Conservation (phyloP, 495 filamentous ascomycete species). For the Lindgomyces ingoldianus region DNA sequence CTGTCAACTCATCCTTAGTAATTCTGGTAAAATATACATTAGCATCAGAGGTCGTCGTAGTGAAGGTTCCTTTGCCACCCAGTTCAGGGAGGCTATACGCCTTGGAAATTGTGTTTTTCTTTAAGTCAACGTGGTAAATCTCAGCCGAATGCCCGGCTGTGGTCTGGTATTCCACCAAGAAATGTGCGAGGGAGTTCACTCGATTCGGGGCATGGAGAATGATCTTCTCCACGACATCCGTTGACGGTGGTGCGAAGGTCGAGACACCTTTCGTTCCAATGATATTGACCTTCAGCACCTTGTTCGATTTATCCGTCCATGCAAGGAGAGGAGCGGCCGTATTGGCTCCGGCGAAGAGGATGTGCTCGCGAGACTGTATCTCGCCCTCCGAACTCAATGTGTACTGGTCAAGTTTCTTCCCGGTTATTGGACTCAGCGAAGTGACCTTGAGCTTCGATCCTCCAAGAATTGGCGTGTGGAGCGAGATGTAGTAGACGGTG, state of each 20-base stretch:
- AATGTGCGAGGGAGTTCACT: slow-evolving; percentile 69
- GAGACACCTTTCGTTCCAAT: slow-evolving; percentile 69
- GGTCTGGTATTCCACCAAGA: slow-evolving; percentile 82
- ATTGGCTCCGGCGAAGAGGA: slow-evolving; percentile 80
- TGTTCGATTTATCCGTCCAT: slow-evolving; percentile 72
- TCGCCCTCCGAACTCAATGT: slow-evolving; percentile 72
- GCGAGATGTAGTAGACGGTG: slow-evolving; percentile 73
- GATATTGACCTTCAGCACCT: slow-evolving; percentile 74
- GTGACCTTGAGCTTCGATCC: slow-evolving; percentile 74
- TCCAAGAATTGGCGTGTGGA: slow-evolving; percentile 61
- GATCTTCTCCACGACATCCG: slow-evolving; percentile 64
- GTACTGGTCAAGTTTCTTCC: slow-evolving; percentile 64
- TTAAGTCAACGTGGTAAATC: slow-evolving; percentile 78
- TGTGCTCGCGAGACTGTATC: slow-evolving; percentile 62
- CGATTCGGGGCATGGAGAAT: slow-evolving; percentile 71
- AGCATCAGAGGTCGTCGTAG: slow-evolving; percentile 71
- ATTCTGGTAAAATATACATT: slow-evolving; percentile 87
- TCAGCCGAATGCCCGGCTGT: slow-evolving; percentile 72
- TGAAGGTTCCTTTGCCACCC: slow-evolving; percentile 70
- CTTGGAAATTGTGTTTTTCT: slow-evolving; percentile 63
- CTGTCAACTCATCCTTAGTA: slow-evolving; percentile 66
- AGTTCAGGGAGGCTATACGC: slow-evolving; percentile 74
- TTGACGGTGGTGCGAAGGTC: slow-evolving; percentile 53
- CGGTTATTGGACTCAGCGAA: slow-evolving; percentile 68
- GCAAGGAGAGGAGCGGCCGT: slow-evolving; percentile 78